These are phyloP conservation scores for Fusarium sp. DNA, from an alignment of 2,329 filamentous ascomycete genomes.

Conservation along the genomic window DNA sequence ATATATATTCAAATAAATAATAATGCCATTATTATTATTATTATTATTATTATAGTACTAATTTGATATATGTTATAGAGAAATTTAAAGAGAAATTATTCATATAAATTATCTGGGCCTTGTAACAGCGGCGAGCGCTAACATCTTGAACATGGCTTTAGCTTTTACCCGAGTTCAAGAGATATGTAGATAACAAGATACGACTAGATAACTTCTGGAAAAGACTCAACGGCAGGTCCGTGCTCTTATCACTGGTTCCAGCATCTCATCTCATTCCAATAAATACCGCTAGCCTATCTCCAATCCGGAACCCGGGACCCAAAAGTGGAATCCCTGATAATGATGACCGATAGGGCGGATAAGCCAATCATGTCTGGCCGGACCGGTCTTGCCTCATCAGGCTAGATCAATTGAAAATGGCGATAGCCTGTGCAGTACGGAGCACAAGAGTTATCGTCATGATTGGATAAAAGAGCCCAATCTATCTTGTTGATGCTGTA, in stretches of 20 bases:
- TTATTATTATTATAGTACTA: too few relatives aligned
- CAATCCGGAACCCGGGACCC: background rate
- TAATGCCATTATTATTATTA: too few relatives aligned
- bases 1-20: too few relatives aligned
- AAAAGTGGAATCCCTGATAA: background rate
- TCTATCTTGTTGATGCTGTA: background rate
- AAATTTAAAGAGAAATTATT: too few relatives aligned
- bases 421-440: background rate
- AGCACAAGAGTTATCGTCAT: background rate
- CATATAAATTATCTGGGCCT: too few relatives aligned
- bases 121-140: background rate
- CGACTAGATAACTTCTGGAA: background rate
- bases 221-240: background rate
- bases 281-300: background rate
- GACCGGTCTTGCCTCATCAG: background rate
- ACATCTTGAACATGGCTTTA: background rate
- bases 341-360: background rate
- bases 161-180: background rate
- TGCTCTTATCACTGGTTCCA: background rate
- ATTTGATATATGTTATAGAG: too few relatives aligned
- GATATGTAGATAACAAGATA: background rate
- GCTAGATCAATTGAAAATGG: background rate
- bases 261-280: background rate
- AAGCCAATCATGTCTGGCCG: background rate
- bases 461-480: conserved; percentile 8